These are phyloP conservation scores for Edaphochlamys debaryana DNA, from an alignment of 139 green algal genomes.

Conservation along the genomic window DNA sequence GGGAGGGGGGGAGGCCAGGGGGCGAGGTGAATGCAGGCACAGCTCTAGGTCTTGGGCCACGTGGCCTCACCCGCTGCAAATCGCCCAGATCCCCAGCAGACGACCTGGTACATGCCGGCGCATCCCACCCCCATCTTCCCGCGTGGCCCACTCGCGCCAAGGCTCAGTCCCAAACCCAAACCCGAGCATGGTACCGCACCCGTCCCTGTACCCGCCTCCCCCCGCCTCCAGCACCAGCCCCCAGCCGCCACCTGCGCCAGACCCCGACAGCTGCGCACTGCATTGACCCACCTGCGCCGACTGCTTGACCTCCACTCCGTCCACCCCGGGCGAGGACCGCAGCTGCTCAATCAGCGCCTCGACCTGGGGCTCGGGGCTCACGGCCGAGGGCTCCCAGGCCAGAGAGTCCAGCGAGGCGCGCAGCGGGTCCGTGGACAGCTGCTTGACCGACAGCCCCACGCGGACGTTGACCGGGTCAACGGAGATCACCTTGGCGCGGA, in stretches of 20 bases:
- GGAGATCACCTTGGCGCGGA: slow-evolving; percentile 41
- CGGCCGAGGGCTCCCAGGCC: slow-evolving; percentile 3
- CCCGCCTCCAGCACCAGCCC: neutral
- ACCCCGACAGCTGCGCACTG: neutral
- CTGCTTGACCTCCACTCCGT: neutral
- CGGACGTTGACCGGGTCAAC: slow-evolving; percentile 43
- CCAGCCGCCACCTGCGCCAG: neutral
- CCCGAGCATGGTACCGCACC: too few species aligned
- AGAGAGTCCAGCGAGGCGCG: slow-evolving; percentile 18
- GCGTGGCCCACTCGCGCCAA: too few species aligned
- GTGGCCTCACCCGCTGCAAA: too few species aligned
- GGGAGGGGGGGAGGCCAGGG: neutral
- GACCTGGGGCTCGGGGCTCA: neutral
- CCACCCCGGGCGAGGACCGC: neutral
- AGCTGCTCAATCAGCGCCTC: neutral
- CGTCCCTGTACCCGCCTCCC: too few species aligned
- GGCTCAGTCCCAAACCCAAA: too few species aligned
- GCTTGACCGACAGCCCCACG: slow-evolving; percentile 52
- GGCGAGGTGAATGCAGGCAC: neutral
- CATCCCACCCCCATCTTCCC: too few species aligned
- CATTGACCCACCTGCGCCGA: too few species aligned
- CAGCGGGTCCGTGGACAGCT: slow-evolving; percentile 28
- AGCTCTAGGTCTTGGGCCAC: too few species aligned
- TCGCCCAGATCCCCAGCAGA: too few species aligned
- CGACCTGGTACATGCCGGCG: too few species aligned